Conservation (phyloP, 2,329 filamentous ascomycete species). For the Colletotrichum australisinense region DNA sequence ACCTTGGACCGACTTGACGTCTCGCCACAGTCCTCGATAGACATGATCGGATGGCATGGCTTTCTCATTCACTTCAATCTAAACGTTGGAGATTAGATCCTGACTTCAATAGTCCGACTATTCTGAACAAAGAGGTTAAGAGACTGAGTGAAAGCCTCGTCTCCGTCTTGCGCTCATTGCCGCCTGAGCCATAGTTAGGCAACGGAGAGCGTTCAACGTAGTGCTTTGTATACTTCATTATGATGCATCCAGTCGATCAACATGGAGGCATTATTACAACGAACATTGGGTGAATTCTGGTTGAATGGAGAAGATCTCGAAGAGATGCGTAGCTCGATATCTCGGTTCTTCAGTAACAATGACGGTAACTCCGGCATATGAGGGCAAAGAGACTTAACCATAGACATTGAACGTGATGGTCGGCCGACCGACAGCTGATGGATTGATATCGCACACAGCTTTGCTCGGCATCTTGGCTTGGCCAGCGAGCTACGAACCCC, state of each 20-base stretch:
- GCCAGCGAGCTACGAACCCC: background rate
- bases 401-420: background rate
- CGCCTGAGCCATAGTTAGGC: background rate
- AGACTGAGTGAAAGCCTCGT: background rate
- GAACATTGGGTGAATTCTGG: background rate
- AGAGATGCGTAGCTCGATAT: background rate
- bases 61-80: background rate
- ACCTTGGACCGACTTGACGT: constrained; percentile 38
- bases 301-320: too few relatives aligned
- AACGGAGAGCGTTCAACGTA: background rate
- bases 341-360: background rate
- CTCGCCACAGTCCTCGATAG: constrained; percentile 17
- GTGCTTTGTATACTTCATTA: background rate
- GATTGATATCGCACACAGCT: background rate
- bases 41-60: constrained; percentile 14
- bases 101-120: background rate
- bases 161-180: background rate
- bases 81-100: background rate
- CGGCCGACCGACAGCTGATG: background rate
- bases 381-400: background rate
- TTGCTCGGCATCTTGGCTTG: background rate
- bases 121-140: background rate
- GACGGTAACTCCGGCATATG: too few relatives aligned
- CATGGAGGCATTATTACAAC: background rate
- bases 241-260: background rate